Evolutionary conservation across 1,284 basidiomycete species (phyloP).

Genomic region (Pascua guehoae): DNA sequence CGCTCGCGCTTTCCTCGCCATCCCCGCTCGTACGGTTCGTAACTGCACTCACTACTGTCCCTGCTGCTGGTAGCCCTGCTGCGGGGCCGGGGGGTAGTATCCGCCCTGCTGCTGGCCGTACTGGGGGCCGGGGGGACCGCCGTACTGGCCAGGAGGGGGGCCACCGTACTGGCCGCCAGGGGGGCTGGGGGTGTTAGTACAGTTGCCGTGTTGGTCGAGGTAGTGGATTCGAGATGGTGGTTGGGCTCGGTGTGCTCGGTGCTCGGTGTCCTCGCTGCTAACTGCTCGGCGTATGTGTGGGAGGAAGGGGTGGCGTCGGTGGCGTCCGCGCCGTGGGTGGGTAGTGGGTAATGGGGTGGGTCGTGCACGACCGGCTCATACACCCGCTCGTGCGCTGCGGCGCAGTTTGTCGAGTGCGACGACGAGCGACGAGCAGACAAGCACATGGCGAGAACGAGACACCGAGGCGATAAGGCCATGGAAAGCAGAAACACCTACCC

Average conservation of each 20-base stretch:
- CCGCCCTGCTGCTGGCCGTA: conserved; percentile 29
- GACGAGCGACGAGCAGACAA: not conserved
- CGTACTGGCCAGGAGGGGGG: not conserved
- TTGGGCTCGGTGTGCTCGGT: not conserved
- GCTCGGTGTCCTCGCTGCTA: not conserved
- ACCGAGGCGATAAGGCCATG: no score
- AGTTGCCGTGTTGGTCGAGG: conserved; percentile 5
- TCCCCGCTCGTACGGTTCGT: no score
- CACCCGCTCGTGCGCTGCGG: not conserved
- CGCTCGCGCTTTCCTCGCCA: no score
- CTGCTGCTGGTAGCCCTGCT: conserved; percentile 24
- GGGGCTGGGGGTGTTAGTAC: conserved; percentile 14
- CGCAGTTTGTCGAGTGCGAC: not conserved
- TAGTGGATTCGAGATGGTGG: not conserved
- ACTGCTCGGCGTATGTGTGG: no score
- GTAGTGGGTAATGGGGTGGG: not conserved
- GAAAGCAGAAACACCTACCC: not conserved
- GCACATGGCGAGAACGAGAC: not conserved
- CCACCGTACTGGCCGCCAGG: conserved; percentile 2
- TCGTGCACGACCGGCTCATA: not conserved
- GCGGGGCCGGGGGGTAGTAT: conserved; percentile 41
- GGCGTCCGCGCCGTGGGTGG: not conserved
- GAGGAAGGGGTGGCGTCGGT: not conserved
- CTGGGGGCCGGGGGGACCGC: conserved; percentile 9
- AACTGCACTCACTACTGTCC: conserved; percentile 27